Base-by-base conservation (phyloP, 202 grass and related monocot genomes). In the Saccharum hybrid region DNA sequence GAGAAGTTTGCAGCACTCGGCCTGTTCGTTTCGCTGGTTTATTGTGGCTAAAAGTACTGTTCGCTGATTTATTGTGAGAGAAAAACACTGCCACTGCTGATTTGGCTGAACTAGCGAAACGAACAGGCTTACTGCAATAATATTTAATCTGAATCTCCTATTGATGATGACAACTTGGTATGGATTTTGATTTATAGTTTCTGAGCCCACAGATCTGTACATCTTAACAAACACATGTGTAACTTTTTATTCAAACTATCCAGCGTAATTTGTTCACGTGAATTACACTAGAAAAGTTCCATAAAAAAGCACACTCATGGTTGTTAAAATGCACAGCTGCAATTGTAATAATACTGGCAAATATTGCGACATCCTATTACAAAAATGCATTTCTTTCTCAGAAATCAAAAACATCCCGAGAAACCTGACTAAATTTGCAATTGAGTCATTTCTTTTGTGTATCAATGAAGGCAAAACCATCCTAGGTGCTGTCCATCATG, bases 401-500 rank as follows among this genome's bases (percentile, higher is more conserved):
- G 63, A 87, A 72, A 71, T 75, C 76, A 80, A 80, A 87, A 90
- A 65, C 76, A 80, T 71, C 79, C 57, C 34, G 2, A 80, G 84
- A 86, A 79, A 86, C 61, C 39, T 1, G 9, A 78, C 22, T 79
- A 40, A 39, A 81, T 42, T 23, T 13, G 48, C 48, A 36, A 56
- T 18, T 6, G 48, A 74, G 30, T 57, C 10, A 8, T 74, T 40
- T 56, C 19, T 74, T 70, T 68, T 71, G 52, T 46, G 66, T 71
- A 71, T 45, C 63, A 63, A 70, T 64, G 33, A 14, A 54, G 49
- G 63, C 64, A 64, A 76, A 76, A 65, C 69, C 21, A 72, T 82
- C 59, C 81, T 86, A 99, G 49, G 96, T 89, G 84, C 96, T 92
- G 80, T 99, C 96, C 96, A 98, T 98, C 66, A 92, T 93, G 72